Percentiles rank a stretch among this genome's conserved stretches.
These are phyloP conservation scores for Tetrahymena borealis DNA, from an alignment of 73 alveolate genomes.

Conservation along the genomic window DNA sequence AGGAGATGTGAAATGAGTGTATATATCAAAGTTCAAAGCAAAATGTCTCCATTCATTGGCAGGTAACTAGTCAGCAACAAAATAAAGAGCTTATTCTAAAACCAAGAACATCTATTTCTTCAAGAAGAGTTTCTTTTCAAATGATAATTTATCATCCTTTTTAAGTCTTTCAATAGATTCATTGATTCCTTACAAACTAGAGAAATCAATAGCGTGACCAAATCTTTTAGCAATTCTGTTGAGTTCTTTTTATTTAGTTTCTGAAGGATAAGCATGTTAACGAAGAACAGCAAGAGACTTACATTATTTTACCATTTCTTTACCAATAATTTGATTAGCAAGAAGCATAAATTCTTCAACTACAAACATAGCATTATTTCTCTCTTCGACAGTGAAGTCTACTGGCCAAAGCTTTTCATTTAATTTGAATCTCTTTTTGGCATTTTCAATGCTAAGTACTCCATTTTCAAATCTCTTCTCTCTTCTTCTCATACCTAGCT, in stretches of 20 bases:
- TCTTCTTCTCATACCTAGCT: constrained; percentile 37
- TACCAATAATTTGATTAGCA: constrained; percentile 94
- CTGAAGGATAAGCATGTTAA: constrained; percentile 76
- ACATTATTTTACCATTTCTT: constrained; percentile 58
- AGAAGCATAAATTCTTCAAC: constrained; percentile 97
- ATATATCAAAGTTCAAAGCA: constrained; percentile 81
- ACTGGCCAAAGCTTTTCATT: constrained; percentile 76
- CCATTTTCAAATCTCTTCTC: constrained; percentile 82
- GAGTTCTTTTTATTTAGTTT: not conserved
- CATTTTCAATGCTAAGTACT: constrained; percentile 82
- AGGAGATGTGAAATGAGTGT: constrained; percentile 96
- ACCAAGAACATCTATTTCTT: not conserved
- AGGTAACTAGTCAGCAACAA: constrained; percentile 55
- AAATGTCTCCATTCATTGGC: constrained; percentile 72
- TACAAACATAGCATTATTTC: constrained; percentile 73
- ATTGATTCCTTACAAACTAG: not conserved
- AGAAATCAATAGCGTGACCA: not conserved
- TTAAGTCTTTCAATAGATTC: not conserved
- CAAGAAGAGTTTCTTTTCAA: not conserved
- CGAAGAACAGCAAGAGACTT: constrained; percentile 63
- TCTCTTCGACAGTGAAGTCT: constrained; percentile 77
- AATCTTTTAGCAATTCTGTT: not conserved
- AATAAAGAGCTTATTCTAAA: constrained; percentile 60
- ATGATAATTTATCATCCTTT: not conserved
- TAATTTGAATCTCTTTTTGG: constrained; percentile 88